Percentiles rank a stretch among this genome's conserved stretches.
These are phyloP conservation scores for Agrocybe pediades DNA, from an alignment of 768 basidiomycete species.

Conservation along the genomic window DNA sequence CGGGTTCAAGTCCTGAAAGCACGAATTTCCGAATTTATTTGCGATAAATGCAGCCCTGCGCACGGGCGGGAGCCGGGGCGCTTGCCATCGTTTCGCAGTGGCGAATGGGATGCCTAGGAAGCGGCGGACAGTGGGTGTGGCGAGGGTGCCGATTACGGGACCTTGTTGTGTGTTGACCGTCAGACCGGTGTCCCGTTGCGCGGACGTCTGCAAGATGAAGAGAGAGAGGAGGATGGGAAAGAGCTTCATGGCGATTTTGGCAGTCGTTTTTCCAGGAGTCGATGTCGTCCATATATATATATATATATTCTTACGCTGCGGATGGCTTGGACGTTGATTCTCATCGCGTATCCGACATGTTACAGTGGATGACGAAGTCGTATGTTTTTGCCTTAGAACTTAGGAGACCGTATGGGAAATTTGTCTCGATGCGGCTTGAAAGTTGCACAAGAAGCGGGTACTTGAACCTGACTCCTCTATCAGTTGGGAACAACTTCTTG, in stretches of 20 bases:
- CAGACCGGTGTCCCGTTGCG: constrained; percentile 15
- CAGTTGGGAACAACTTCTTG: no score
- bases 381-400: no score
- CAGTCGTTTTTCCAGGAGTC: not conserved
- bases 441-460: no score
- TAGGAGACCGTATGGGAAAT: no score
- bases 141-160: constrained; percentile 25
- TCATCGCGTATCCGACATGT: no score
- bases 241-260: not conserved
- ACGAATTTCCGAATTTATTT: constrained; percentile 26
- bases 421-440: no score
- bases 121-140: constrained; percentile 25
- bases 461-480: no score
- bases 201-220: not conserved
- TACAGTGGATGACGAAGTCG: no score
- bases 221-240: not conserved
- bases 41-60: constrained; percentile 20
- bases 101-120: constrained; percentile 36
- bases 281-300: not conserved
- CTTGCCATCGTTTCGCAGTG: constrained; percentile 22
- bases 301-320: not conserved
- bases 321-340: not conserved
- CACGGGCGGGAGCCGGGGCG: constrained; percentile 20
- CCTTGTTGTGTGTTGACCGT: constrained; percentile 30
- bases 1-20: constrained; percentile 21